Conservation (phyloP, 139 green algal species). For the Tetradesmus lagerheimii region DNA sequence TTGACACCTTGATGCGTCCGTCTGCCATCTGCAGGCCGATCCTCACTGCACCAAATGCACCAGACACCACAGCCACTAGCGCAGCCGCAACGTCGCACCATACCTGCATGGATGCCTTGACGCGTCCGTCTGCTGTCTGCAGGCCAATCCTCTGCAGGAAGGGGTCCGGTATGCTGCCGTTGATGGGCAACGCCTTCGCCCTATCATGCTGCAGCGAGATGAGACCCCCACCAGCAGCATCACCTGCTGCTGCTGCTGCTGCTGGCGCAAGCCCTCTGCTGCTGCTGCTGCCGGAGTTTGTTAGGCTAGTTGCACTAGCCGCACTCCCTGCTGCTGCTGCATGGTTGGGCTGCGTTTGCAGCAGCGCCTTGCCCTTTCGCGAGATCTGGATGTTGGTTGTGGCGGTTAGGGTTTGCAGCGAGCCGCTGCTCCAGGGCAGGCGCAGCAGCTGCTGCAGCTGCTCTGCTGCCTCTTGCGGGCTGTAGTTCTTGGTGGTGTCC, state of each 20-base stretch:
- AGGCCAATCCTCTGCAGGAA: slow-evolving; percentile 71
- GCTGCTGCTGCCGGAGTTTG: slow-evolving; percentile 13
- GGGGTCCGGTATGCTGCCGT: slow-evolving; percentile 53
- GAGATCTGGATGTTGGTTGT: slow-evolving; percentile 19
- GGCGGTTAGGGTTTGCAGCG: neutral
- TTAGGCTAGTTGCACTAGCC: neutral
- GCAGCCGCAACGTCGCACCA: too few species aligned
- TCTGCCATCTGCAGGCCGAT: too few species aligned
- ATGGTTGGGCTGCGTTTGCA: slow-evolving; percentile 15
- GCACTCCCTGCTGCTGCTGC: neutral
- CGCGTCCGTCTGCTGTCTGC: slow-evolving; percentile 59
- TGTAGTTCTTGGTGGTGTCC: slow-evolving; percentile 48
- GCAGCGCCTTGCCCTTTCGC: slow-evolving; percentile 6
- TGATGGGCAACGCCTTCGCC: slow-evolving; percentile 61
- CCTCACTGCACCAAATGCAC: too few species aligned
- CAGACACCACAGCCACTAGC: too few species aligned
- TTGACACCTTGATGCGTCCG: too few species aligned
- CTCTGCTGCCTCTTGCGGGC: neutral
- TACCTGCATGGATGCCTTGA: slow-evolving; percentile 59
- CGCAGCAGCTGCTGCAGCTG: slow-evolving; percentile 36
- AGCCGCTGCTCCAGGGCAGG: slow-evolving; percentile 17
- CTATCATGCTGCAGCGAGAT: slow-evolving; percentile 59
- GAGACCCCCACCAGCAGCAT: neutral
- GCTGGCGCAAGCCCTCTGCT: slow-evolving; percentile 27
- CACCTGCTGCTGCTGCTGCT: slow-evolving; percentile 29